Conservation (phyloP, 345 rosid genomes). For the Syzygium aqueum region DNA sequence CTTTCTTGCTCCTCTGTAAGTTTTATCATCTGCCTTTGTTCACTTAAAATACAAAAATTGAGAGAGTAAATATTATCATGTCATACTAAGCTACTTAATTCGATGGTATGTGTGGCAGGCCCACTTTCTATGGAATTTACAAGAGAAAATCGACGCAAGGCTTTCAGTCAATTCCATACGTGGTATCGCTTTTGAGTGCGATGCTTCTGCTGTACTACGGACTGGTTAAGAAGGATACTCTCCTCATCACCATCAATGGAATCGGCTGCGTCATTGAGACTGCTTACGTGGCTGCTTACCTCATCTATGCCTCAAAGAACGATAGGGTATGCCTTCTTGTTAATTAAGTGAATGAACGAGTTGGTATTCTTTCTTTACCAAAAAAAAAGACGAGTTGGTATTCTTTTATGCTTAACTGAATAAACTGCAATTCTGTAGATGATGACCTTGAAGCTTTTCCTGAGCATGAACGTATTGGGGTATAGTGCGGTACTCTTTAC, state of each 20-base stretch:
- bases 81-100: not conserved
- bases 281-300: conserved; percentile 35
- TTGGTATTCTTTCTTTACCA: not conserved
- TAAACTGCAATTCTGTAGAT: conserved; percentile 22
- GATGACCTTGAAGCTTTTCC: conserved; percentile 32
- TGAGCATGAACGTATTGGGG: conserved; percentile 43
- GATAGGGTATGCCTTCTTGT: conserved; percentile 27
- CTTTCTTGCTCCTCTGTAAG: conserved; percentile 65
- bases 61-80: not conserved
- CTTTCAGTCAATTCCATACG: conserved; percentile 68
- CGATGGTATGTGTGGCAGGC: conserved; percentile 19
- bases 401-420: not conserved
- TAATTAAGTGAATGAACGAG: not conserved
- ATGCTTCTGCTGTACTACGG: conserved; percentile 82
- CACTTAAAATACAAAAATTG: not conserved
- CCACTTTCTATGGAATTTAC: conserved; percentile 48
- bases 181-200: conserved; percentile 57
- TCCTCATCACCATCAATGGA: conserved; percentile 59
- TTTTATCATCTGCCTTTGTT: not conserved
- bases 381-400: not conserved
- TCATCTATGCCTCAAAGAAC: conserved; percentile 56
- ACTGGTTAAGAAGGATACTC: conserved; percentile 17
- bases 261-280: conserved; percentile 32
- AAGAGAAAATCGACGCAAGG: conserved; percentile 65
- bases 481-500: conserved; percentile 39